Evolutionary conservation across 306 rosid genomes (phyloP), one percentile per base, ranked within the genome.

Genomic region (Dalbergia cochinchinensis): DNA sequence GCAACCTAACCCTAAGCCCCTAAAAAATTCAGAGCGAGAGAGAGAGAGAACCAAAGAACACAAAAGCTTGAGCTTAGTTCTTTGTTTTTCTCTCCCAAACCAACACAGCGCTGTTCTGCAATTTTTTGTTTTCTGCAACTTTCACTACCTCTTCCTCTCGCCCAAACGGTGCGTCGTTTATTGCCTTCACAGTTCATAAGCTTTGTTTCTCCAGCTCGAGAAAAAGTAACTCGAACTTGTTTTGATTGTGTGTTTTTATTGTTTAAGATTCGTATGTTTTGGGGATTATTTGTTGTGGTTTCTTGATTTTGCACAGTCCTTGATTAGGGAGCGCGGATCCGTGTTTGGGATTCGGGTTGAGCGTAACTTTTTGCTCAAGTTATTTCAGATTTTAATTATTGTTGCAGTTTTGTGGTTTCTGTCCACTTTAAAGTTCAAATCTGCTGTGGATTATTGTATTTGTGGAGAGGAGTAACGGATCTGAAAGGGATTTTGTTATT

Each of bases 311-410:
- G 22, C 18, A 59, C 42, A 19, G 19, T 69, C 10, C 59, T 53
- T 62, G 69, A 59, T 65, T 58, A 63, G 34, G 59, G 77, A 62
- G 80, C 42, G 55, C 51, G 60, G 90, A 86, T 86, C 90, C 44
- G 82, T 16, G 80, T 55, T 77, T 71, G 9, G 4, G 47, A 82
- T 74, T 82, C 69, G 53, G 58, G 75, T 75, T 76, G 35, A 12
- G 67, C 20, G 8, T 71, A 12, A 6, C 72, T 77, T 83, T 73
- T 77, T 50, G 37, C 65, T 44, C 81, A 20, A 37, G 76, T 69
- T 58, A 71, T 77, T 85, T 55, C 41, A 72, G 41, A 37, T 22
- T 76, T 59, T 73, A 10, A n/a, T 78, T 71, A 35, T 76, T 71
- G 2, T 73, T 39, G 59, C 20, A 15, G n/a, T 69, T 82, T 39